Evolutionary conservation across 805 yeast genomes (phyloP).

Genomic region (Wickerhamiella parazyma): DNA sequence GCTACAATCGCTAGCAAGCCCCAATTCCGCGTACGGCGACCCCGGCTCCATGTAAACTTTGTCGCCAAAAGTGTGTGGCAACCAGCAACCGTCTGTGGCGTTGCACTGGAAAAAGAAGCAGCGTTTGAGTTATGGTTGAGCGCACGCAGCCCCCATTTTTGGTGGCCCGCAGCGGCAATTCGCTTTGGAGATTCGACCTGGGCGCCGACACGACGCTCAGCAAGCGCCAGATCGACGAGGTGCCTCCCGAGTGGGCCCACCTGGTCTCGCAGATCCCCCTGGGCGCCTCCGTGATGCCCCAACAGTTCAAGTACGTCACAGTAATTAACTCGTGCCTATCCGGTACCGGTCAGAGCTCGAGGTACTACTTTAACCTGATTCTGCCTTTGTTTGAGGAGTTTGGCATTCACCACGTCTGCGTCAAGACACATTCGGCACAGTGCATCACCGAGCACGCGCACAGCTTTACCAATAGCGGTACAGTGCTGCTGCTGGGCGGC

Average conservation of each 20-base stretch:
- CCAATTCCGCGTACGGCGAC: too few relatives aligned
- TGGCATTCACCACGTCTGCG: slow-evolving; percentile 25
- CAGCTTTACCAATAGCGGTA: slow-evolving; percentile 25
- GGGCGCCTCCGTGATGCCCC: neutral
- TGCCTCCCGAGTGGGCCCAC: neutral
- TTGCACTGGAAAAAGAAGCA: too few relatives aligned
- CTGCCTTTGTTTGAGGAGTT: slow-evolving; percentile 25
- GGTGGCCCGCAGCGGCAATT: neutral
- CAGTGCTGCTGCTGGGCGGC: slow-evolving; percentile 60
- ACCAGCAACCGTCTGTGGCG: too few relatives aligned
- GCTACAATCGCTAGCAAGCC: too few relatives aligned
- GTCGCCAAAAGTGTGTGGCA: too few relatives aligned
- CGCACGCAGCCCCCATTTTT: neutral
- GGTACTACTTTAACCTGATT: slow-evolving; percentile 22
- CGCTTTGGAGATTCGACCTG: neutral
- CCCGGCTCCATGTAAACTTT: too few relatives aligned
- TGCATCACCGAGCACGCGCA: slow-evolving; percentile 24
- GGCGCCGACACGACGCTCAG: neutral
- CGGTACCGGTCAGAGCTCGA: slow-evolving; percentile 20
- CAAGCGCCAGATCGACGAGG: neutral
- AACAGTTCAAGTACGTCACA: slow-evolving; percentile 18
- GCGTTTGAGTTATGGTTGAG: too few relatives aligned
- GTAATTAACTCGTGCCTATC: slow-evolving; percentile 26
- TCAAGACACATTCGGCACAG: slow-evolving; percentile 23
- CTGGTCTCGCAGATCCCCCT: neutral